Evolutionary conservation across 192 early-diverging fungal species (phyloP).

Genomic region (Diversispora eburnea): DNA sequence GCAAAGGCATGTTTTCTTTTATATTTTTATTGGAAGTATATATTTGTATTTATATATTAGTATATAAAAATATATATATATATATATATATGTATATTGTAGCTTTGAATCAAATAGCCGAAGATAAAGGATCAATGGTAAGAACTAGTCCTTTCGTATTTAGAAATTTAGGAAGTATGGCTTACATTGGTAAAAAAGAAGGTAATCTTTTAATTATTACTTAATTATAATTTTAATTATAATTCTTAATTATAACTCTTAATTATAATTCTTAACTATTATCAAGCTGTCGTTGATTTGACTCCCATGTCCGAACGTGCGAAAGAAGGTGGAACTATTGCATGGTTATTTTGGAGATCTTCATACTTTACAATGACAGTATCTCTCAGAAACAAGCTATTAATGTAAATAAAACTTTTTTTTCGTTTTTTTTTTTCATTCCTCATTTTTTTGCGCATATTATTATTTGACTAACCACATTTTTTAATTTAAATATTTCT

Average conservation of each 20-base stretch:
- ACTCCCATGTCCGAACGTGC: conserved; percentile 45
- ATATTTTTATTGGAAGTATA: background rate
- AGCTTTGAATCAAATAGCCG: conserved; percentile 30
- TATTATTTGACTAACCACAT: background rate
- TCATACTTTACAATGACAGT: conserved; percentile 71
- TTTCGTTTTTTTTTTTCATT: too few relatives aligned
- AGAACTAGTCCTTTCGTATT: conserved; percentile 51
- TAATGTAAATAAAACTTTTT: conserved; percentile 40
- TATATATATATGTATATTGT: conserved; percentile 4
- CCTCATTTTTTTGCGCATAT: background rate
- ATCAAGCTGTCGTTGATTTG: conserved; percentile 58
- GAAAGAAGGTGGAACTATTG: conserved; percentile 47
- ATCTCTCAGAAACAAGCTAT: conserved; percentile 63
- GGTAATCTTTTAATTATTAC: background rate
- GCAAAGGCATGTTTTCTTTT: conserved; percentile 42
- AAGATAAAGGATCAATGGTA: conserved; percentile 26
- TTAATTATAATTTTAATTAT: background rate
- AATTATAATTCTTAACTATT: conserved; percentile 11
- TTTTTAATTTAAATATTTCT: background rate
- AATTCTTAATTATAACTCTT: background rate
- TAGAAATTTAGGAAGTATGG: conserved; percentile 61
- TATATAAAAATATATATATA: background rate
- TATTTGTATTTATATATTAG: background rate
- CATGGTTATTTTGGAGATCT: conserved; percentile 70
- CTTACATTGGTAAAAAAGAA: conserved; percentile 55